Evolutionary conservation across 179 eudicot genomes (phyloP), one percentile per base, ranked within the genome.

Genomic region (Gypsophila paniculata): DNA sequence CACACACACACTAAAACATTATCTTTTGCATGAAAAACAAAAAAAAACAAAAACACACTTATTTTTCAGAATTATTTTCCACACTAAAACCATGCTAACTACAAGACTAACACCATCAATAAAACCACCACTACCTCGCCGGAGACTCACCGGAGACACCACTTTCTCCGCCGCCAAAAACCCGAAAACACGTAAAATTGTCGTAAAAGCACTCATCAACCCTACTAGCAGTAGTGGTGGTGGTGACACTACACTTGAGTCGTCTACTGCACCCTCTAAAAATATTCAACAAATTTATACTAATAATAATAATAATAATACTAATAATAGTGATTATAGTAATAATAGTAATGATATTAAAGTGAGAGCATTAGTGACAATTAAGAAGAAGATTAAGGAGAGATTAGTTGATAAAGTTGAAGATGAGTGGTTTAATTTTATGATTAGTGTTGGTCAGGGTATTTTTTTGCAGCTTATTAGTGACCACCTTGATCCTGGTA

Each of bases 401-500:
- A 90, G 74, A 68, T 49, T 90, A 61, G 71, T 42, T 75, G 92
- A 89, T 44, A 91, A 86, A 84, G 48, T 89, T 77, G 92, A 85
- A 61, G 91, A 86, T 75, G 89, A 83, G 66, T 85, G 86, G 90
- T 88, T 85, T 61, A 71, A 83, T 51, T 82, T 87, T 46, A 38
- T 85, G n/a, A 86, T 82, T 84, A 82, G 81, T 72, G 76, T 89
- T 75, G 98, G 98, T 46, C 88, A 82, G 58, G 92, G 90, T 42
- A 85, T 90, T 78, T 76, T 61, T 48, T 70, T 93, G 62, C 86
- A 86, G 73, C 98, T 93, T 73, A 75, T 93, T 76, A 93, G 98
- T 80, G 84, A 91, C 53, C 79, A 86, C 12, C 77, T 87, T 81
- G 90, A 93, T 74, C 93, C 96, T 74, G 93, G 98, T 93, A 10